Percentiles rank a stretch among this genome's conserved stretches.
phyloP scores from a whole-genome alignment of 2,329 filamentous ascomycete genomes.

The Alternaria atra region DNA sequence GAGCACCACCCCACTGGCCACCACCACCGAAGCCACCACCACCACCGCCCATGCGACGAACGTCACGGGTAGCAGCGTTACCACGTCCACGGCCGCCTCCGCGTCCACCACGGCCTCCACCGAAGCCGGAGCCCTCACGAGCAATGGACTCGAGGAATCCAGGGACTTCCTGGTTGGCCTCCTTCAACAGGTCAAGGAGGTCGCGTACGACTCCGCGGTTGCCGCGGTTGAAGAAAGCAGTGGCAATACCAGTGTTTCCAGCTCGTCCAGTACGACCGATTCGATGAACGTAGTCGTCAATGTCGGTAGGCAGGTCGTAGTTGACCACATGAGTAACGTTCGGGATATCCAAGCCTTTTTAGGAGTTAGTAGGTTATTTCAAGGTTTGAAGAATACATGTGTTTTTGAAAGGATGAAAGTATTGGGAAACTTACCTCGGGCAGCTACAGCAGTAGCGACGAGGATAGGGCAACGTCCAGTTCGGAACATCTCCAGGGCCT shows the following conservation, averaged over 20 bases:
- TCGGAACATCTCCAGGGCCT: conserved; percentile 96
- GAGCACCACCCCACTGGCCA: conserved; percentile 46
- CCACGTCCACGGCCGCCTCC: conserved; percentile 77
- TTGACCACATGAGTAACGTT: conserved; percentile 98
- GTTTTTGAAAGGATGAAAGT: not conserved
- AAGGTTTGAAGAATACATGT: not conserved
- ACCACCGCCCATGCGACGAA: conserved; percentile 68
- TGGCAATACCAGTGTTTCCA: conserved; percentile 97
- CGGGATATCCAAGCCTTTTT: too few relatives aligned
- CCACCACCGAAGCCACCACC: conserved; percentile 66
- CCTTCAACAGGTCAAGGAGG: conserved; percentile 96
- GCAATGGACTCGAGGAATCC: conserved; percentile 96
- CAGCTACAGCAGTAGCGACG: conserved; percentile 95
- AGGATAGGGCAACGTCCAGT: conserved; percentile 94
- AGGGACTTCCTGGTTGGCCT: conserved; percentile 97
- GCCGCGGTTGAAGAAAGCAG: conserved; percentile 99
- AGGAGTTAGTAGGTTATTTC: too few relatives aligned
- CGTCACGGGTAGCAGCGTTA: conserved; percentile 79
- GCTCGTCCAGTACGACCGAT: conserved; percentile 99
- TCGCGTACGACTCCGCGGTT: conserved; percentile 98
- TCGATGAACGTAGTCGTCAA: conserved; percentile 98
- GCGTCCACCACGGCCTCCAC: conserved; percentile 75
- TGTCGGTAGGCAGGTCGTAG: conserved; percentile 98
- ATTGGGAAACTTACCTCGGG: conserved; percentile 56
- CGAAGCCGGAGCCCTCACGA: conserved; percentile 85